Conservation (phyloP, 805 yeast species). For the Saccharomycopsis guyanensis region DNA sequence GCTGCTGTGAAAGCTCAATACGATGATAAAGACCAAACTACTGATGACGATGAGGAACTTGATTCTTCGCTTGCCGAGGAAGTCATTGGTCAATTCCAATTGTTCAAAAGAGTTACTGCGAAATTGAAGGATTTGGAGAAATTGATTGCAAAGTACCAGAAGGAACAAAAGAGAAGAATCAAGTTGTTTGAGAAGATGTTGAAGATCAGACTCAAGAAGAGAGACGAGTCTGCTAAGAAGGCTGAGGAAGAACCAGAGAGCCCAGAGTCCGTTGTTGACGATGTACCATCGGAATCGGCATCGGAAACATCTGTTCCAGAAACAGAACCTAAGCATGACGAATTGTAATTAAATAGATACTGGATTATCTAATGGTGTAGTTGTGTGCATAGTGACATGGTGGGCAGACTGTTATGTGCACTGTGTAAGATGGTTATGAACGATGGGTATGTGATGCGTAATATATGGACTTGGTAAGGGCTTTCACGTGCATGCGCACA, state of each 20-base stretch:
- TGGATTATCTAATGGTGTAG: not conserved
- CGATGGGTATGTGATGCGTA: too few relatives aligned
- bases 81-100: conserved; percentile 5
- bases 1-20: conserved; percentile 1
- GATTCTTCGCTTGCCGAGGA: conserved; percentile 12
- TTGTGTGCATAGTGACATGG: too few relatives aligned
- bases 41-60: conserved; percentile 8
- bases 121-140: conserved; percentile 12
- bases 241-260: conserved; percentile 1
- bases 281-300: not conserved
- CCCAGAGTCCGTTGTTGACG: not conserved
- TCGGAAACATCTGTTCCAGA: not conserved
- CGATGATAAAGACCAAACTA: not conserved
- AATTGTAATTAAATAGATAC: conserved; percentile 3
- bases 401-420: too few relatives aligned
- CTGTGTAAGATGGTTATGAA: too few relatives aligned
- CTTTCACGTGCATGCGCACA: not conserved
- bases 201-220: conserved; percentile 17
- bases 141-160: conserved; percentile 9
- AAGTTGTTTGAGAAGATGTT: conserved; percentile 17
- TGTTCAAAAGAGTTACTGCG: not conserved
- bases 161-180: conserved; percentile 16
- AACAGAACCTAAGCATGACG: not conserved
- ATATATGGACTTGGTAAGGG: too few relatives aligned
- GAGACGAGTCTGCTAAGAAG: conserved; percentile 15